phyloP scores from a whole-genome alignment of 352 stramenopile genomes.

The Thraustochytrium sp. region DNA sequence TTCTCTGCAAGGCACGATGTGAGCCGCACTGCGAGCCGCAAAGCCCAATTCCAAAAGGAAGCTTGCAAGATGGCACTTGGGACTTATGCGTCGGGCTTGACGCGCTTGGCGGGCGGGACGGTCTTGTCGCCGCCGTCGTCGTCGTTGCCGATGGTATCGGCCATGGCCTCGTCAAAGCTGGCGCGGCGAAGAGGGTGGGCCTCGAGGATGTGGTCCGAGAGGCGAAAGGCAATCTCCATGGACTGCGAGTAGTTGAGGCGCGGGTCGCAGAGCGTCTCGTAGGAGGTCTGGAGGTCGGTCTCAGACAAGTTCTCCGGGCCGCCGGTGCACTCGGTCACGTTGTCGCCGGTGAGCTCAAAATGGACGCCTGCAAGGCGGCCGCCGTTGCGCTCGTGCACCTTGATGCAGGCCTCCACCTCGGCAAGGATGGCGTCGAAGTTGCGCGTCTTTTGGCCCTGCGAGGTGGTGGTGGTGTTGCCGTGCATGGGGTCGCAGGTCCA shows the following conservation, averaged over 20 bases:
- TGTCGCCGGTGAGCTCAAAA: slow-evolving; percentile 95
- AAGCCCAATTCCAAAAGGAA: too few relatives aligned
- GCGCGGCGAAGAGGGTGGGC: too few relatives aligned
- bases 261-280: slow-evolving; percentile 95
- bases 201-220: slow-evolving; percentile 67
- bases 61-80: too few relatives aligned
- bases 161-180: too few relatives aligned
- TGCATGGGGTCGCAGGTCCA: slow-evolving; percentile 94
- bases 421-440: slow-evolving; percentile 92
- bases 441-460: slow-evolving; percentile 84
- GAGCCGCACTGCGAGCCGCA: too few relatives aligned
- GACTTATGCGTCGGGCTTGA: too few relatives aligned
- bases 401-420: slow-evolving; percentile 93
- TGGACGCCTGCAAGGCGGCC: slow-evolving; percentile 86
- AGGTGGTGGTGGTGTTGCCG: slow-evolving; percentile 96
- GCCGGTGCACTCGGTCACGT: slow-evolving; percentile 98
- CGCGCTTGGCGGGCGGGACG: too few relatives aligned
- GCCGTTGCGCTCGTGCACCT: slow-evolving; percentile 91
- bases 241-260: slow-evolving; percentile 95
- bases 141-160: too few relatives aligned
- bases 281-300: slow-evolving; percentile 80
- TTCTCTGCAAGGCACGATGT: too few relatives aligned
- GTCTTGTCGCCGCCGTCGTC: too few relatives aligned
- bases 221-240: slow-evolving; percentile 94
- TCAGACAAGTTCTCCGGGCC: slow-evolving; percentile 87